phyloP scores from a whole-genome alignment of 768 basidiomycete species.

The Megacollybia marginata region DNA sequence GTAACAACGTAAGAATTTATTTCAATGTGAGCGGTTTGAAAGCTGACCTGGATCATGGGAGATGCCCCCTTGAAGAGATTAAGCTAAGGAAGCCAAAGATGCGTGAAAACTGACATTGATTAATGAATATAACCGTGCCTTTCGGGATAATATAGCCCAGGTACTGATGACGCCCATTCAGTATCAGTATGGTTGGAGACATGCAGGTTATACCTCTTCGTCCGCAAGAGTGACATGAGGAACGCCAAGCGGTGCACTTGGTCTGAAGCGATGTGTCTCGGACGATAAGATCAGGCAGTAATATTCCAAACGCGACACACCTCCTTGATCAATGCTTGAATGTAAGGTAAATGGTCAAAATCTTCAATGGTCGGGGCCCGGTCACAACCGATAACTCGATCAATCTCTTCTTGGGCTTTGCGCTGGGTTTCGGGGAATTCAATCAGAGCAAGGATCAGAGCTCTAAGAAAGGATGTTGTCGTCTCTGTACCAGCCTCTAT shows the following conservation, averaged over 20 bases:
- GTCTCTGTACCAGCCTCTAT: conserved; percentile 20
- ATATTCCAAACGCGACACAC: not conserved
- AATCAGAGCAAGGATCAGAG: conserved; percentile 15
- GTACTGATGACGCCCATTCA: conserved; percentile 3
- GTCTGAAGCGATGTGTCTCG: conserved; percentile 6
- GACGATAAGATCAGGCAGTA: not conserved
- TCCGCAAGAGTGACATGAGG: conserved; percentile 1
- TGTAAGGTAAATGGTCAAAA: conserved; percentile 10
- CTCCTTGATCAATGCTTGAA: conserved; percentile 12
- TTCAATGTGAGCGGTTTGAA: not conserved
- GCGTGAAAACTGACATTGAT: conserved; percentile 5
- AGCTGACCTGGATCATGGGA: conserved; percentile 8
- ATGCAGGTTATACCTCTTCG: not conserved
- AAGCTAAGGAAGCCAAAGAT: not conserved
- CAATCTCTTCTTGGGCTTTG: conserved; percentile 17
- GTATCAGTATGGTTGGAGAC: not conserved
- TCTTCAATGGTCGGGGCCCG: conserved; percentile 10
- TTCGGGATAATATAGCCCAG: conserved; percentile 6
- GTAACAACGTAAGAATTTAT: not conserved
- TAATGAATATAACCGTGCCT: conserved; percentile 7
- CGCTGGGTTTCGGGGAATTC: conserved; percentile 17
- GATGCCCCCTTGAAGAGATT: conserved; percentile 6
- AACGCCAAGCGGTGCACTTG: conserved; percentile 1
- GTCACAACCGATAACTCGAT: conserved; percentile 13
- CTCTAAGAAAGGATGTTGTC: conserved; percentile 8